phyloP scores from a whole-genome alignment of 345 rosid species.

The Sisymbrium irio region DNA sequence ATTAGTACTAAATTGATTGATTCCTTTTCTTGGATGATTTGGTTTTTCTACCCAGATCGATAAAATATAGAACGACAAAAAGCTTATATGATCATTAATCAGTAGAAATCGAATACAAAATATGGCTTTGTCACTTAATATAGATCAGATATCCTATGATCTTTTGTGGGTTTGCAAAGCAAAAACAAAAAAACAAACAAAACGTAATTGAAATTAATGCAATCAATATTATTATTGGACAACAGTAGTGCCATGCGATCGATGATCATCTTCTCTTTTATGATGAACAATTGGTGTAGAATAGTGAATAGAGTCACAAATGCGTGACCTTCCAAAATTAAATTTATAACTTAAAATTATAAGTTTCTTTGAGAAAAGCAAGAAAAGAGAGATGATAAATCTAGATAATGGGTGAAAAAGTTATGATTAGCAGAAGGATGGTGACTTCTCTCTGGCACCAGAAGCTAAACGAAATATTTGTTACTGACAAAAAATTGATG shows the following conservation, averaged over 20 bases:
- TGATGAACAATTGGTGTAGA: background rate
- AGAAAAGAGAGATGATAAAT: conserved; percentile 5
- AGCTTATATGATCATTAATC: background rate
- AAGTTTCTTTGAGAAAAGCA: conserved; percentile 6
- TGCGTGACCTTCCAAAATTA: conserved; percentile 7
- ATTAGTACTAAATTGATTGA: background rate
- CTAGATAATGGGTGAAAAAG: background rate
- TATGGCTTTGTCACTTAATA: background rate
- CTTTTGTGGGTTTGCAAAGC: background rate
- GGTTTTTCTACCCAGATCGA: background rate
- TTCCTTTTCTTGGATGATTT: background rate
- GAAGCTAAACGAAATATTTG: conserved; percentile 25
- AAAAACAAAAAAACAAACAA: background rate
- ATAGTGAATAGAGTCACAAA: background rate
- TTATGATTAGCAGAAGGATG: conserved; percentile 20
- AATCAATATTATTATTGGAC: background rate
- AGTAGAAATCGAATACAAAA: background rate
- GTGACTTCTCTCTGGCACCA: conserved; percentile 34
- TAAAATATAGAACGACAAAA: background rate
- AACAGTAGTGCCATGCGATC: background rate
- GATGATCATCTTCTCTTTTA: background rate
- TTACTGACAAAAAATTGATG: conserved; percentile 8
- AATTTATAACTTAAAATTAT: background rate
- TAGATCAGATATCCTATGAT: background rate
- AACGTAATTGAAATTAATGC: background rate